These are phyloP conservation scores for Cryptococcus sp. DNA, from an alignment of 1,284 basidiomycete genomes.

Conservation along the genomic window DNA sequence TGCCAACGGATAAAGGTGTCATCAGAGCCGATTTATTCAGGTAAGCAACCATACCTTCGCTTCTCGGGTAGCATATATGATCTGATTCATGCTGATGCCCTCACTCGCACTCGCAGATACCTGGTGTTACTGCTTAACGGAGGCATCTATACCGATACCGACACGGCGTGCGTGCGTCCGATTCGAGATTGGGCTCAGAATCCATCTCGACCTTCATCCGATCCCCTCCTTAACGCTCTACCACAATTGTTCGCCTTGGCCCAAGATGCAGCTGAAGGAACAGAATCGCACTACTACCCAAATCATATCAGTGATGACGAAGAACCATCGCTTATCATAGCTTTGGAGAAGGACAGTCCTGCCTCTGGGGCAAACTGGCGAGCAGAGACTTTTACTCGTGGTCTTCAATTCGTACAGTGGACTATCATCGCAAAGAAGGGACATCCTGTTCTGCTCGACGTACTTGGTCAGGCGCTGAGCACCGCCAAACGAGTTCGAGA, in stretches of 20 bases:
- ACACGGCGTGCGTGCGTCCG: constrained; percentile 30
- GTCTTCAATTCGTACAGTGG: constrained; percentile 38
- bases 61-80: neutral
- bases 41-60: constrained; percentile 12
- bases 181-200: constrained; percentile 22
- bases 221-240: constrained; percentile 16
- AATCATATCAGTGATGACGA: constrained; percentile 2
- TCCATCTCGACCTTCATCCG: constrained; percentile 1
- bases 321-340: constrained; percentile 20
- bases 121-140: constrained; percentile 33
- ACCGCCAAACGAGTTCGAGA: constrained; percentile 12
- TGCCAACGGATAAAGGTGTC: constrained; percentile 18
- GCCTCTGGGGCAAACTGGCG: constrained; percentile 11
- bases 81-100: neutral
- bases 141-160: constrained; percentile 39
- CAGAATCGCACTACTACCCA: neutral
- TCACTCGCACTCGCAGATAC: constrained; percentile 14
- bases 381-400: constrained; percentile 24
- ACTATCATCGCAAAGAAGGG: constrained; percentile 27
- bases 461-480: constrained; percentile 24
- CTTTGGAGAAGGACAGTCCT: constrained; percentile 23
- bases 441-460: constrained; percentile 39
- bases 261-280: neutral
- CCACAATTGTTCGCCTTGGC: constrained; percentile 15
- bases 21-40: constrained; percentile 31